Evolutionary conservation across 2,329 filamentous ascomycete species (phyloP), one percentile per base, ranked within the genome.

Genomic region (Aspergillus carbonarius): DNA sequence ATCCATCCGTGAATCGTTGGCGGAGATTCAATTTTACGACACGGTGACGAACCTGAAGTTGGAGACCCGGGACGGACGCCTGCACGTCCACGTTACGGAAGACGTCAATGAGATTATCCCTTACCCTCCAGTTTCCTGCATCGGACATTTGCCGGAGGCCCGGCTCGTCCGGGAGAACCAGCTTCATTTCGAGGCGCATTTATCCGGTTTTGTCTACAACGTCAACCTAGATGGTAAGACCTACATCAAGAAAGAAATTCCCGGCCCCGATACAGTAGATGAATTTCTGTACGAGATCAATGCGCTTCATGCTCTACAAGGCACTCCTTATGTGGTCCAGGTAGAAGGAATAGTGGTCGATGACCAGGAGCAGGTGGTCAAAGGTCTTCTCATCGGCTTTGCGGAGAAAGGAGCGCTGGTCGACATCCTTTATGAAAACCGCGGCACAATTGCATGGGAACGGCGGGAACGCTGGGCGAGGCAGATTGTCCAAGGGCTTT

Each of bases 261-360:
- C 95, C 0, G 93, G 93, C 1, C 93, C 93, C 2, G 93, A 98
- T 68, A 95, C 91, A 0, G 88, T 98, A 18, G 93, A 98, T 62
- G 95, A 98, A 73, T 99, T 99, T 70, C 80, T 98, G 2, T 99
- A 99, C 74, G 95, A 99, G 76, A 90, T 97, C 72, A 97, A 98
- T 73, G 93, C 93, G 3, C 85, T 99, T n/a, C 88, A 90, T 73
- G 86, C 86, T 30, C 81, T 99, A 15, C 82, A 83, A 42, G 86
- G 85, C 57, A 91, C 91, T 1, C 81, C 82, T 5, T 88, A 89
- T 67, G 91, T 98, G 59, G 95, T 98, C 61, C 83, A 87, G 50
- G 92, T 98, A 67, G 88, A 93, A 67, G 95, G 92, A 5, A 85
- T 98, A 44, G 89, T 98, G 46, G 86, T 96, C 10, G 92, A 97